A percentile compares a stretch with the other conserved stretches of the same genome.
Conservation (phyloP, 2,329 filamentous ascomycete species). For the Chaetomiaceae sp. region DNA sequence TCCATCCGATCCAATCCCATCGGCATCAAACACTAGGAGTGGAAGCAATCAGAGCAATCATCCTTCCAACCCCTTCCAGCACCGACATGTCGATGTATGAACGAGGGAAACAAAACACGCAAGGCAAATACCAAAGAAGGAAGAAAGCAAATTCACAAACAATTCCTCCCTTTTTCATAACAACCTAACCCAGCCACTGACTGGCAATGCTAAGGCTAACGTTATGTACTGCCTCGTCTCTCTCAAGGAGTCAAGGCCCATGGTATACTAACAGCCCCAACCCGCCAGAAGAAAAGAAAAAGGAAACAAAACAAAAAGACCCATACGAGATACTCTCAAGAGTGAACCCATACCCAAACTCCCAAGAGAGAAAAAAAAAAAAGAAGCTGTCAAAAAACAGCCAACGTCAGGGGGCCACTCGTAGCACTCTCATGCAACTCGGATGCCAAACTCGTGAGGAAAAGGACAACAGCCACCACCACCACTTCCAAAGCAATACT, state of each 20-base stretch:
- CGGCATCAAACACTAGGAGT: no score
- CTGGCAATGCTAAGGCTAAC: no score
- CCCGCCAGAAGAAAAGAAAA: not conserved
- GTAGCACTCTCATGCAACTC: not conserved
- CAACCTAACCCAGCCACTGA: not conserved
- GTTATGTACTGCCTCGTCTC: not conserved
- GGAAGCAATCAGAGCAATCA: no score
- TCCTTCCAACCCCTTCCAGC: no score
- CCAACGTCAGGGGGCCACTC: no score
- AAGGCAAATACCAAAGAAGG: not conserved
- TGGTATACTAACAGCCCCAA: slow-evolving; percentile 11
- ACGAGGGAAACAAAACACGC: no score
- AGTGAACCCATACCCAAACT: slow-evolving; percentile 1
- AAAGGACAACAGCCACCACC: not conserved
- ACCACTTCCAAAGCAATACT: not conserved
- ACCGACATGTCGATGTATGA: no score
- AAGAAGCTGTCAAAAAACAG: not conserved
- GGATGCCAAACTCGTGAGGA: not conserved
- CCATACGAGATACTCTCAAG: no score
- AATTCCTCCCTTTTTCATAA: no score
- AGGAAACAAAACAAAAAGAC: no score
- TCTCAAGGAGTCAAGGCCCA: no score
- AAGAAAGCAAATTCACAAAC: not conserved
- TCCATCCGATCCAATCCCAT: no score
- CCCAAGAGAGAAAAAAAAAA: slow-evolving; percentile 6